phyloP scores from a whole-genome alignment of 345 rosid species.

The Linum trigynum region DNA sequence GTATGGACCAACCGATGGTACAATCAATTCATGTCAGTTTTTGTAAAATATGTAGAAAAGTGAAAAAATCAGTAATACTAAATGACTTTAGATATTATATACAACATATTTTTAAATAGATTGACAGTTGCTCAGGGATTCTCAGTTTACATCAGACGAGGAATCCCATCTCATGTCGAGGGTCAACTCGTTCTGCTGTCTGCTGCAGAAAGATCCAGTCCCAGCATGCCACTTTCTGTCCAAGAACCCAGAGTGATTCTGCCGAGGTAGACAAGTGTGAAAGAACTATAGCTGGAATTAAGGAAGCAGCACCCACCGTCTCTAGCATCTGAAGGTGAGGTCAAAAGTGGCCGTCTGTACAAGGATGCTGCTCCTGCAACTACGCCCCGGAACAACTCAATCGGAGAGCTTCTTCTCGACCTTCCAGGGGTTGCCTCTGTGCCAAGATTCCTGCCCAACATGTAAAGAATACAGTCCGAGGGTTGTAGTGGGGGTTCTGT shows the following conservation, averaged over 20 bases:
- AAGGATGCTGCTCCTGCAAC: not conserved
- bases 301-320: conserved; percentile 6
- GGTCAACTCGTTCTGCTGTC: not conserved
- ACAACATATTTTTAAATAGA: too few relatives aligned
- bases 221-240: not conserved
- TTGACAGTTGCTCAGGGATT: not conserved
- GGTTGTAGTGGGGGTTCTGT: too few relatives aligned
- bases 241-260: not conserved
- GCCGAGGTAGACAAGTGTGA: not conserved
- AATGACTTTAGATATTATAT: too few relatives aligned
- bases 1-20: too few relatives aligned
- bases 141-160: not conserved
- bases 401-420: not conserved
- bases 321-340: conserved; percentile 21
- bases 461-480: not conserved
- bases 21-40: too few relatives aligned
- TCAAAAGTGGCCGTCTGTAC: not conserved
- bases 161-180: not conserved
- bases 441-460: not conserved
- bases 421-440: not conserved
- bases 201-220: not conserved
- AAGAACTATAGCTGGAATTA: conserved; percentile 8
- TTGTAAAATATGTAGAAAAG: too few relatives aligned
- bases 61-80: too few relatives aligned
- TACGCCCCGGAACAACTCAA: not conserved